Percentiles rank a stretch among this genome's conserved stretches.
Evolutionary conservation across 1,139 yeast species (phyloP).

Genomic region (Hansenula sp.): DNA sequence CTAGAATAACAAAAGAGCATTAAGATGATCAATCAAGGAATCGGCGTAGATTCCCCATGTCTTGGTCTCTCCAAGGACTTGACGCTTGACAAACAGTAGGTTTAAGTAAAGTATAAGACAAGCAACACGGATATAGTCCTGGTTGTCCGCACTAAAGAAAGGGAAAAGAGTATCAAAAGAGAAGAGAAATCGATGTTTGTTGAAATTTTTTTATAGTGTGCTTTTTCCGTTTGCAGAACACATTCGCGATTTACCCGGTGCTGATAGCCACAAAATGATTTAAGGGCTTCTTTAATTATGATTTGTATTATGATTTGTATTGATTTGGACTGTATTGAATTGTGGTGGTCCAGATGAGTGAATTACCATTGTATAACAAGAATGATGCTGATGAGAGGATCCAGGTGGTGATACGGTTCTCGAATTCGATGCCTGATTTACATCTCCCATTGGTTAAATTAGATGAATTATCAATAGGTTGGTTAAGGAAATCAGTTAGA

Average conservation of each 20-base stretch:
- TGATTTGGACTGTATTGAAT: too few relatives aligned
- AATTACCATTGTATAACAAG: slow-evolving; percentile 6
- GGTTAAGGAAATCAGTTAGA: slow-evolving; percentile 43
- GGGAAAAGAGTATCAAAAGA: slow-evolving; percentile 10
- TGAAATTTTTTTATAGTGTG: neutral
- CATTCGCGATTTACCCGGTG: slow-evolving; percentile 7
- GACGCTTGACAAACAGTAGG: slow-evolving; percentile 47
- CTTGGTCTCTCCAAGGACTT: slow-evolving; percentile 61
- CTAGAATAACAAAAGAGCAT: slow-evolving; percentile 44
- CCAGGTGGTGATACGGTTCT: slow-evolving; percentile 45
- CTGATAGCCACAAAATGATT: too few relatives aligned
- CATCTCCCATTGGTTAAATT: slow-evolving; percentile 34
- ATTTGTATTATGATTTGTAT: too few relatives aligned
- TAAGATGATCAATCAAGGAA: slow-evolving; percentile 47
- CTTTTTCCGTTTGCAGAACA: neutral
- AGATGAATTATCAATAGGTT: slow-evolving; percentile 33
- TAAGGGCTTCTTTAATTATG: too few relatives aligned
- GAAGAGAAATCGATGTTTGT: slow-evolving; percentile 2
- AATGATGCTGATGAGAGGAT: slow-evolving; percentile 8
- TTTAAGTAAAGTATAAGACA: slow-evolving; percentile 30
- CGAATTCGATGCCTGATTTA: slow-evolving; percentile 41
- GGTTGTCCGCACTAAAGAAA: slow-evolving; percentile 58
- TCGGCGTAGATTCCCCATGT: slow-evolving; percentile 10
- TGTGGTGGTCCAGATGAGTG: slow-evolving; percentile 6
- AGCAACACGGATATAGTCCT: slow-evolving; percentile 67